A percentile compares a stretch with the other conserved stretches of the same genome.
These are phyloP conservation scores for Colletotrichum plurivorum DNA, from an alignment of 2,329 filamentous ascomycete genomes.

Conservation along the genomic window DNA sequence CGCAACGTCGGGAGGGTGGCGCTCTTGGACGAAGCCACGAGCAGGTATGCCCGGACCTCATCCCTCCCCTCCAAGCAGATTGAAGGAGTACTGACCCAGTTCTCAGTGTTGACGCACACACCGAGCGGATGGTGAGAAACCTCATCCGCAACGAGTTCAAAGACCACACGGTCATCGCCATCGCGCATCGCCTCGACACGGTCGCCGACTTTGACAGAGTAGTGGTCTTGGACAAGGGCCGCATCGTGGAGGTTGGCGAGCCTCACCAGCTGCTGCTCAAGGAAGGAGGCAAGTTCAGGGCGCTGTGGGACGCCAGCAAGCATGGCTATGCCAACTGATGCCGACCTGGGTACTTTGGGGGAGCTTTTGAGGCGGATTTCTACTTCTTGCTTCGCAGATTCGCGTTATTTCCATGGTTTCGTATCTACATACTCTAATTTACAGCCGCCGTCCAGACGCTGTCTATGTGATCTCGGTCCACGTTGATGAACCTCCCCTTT, in stretches of 20 bases:
- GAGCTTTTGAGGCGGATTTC: background rate
- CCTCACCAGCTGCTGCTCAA: constrained; percentile 21
- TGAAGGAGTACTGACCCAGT: background rate
- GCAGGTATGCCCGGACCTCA: constrained; percentile 43
- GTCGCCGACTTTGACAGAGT: constrained; percentile 54
- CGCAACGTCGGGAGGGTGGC: constrained; percentile 55
- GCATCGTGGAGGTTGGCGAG: constrained; percentile 36
- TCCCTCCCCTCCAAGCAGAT: background rate
- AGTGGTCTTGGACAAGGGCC: constrained; percentile 40
- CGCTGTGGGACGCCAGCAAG: constrained; percentile 31
- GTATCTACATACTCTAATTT: background rate
- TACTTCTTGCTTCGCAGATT: background rate
- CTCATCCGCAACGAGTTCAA: constrained; percentile 49
- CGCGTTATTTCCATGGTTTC: background rate
- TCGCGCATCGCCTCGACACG: constrained; percentile 59
- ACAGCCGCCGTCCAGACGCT: background rate
- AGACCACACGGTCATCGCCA: constrained; percentile 66
- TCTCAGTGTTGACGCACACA: constrained; percentile 51
- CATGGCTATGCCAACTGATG: background rate
- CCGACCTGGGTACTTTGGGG: too few species aligned
- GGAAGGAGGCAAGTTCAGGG: constrained; percentile 28
- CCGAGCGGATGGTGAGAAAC: constrained; percentile 50
- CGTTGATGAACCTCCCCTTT: constrained; percentile 63
- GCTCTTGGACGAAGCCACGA: constrained; percentile 59
- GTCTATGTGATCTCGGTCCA: constrained; percentile 56